Evolutionary conservation across 2,329 filamentous ascomycete genomes (phyloP).

Genomic region (Lomentospora prolificans): DNA sequence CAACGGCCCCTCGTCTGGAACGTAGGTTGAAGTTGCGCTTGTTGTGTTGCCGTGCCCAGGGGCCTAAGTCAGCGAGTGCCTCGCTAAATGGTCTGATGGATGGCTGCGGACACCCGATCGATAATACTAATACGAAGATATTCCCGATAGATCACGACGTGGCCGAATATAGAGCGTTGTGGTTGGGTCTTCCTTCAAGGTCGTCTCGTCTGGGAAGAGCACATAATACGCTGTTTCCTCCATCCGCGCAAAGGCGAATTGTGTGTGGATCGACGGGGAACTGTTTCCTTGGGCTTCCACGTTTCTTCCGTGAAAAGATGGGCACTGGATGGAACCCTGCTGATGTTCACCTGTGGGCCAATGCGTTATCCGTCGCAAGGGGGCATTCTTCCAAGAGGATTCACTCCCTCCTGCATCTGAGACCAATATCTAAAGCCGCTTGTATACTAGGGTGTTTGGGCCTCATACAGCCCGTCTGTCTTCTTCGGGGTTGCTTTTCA

Average conservation of each 20-base stretch:
- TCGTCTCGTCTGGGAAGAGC: no score
- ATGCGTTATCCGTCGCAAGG: slow-evolving; percentile 7
- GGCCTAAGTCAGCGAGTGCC: not conserved
- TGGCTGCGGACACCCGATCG: slow-evolving; percentile 1
- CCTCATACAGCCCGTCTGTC: no score
- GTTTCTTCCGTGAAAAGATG: not conserved
- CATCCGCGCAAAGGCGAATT: not conserved
- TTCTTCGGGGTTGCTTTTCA: no score
- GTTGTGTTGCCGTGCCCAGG: not conserved
- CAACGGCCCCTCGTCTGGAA: slow-evolving; percentile 1
- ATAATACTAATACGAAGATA: slow-evolving; percentile 3
- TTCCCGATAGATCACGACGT: not conserved
- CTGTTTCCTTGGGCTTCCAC: slow-evolving; percentile 2
- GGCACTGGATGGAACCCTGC: not conserved
- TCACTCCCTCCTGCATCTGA: not conserved
- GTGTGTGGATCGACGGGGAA: not conserved
- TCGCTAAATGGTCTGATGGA: not conserved
- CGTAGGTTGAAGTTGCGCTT: not conserved
- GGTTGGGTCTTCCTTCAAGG: not conserved
- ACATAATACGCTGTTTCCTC: not conserved
- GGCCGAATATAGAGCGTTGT: not conserved
- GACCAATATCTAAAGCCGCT: no score
- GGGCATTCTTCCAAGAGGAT: not conserved
- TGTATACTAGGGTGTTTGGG: no score
- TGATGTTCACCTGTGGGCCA: not conserved